Percentiles rank a stretch among this genome's conserved stretches.
phyloP scores from a whole-genome alignment of 2,329 filamentous ascomycete genomes.

The Ophiocordyceps camponoti-leonardi region DNA sequence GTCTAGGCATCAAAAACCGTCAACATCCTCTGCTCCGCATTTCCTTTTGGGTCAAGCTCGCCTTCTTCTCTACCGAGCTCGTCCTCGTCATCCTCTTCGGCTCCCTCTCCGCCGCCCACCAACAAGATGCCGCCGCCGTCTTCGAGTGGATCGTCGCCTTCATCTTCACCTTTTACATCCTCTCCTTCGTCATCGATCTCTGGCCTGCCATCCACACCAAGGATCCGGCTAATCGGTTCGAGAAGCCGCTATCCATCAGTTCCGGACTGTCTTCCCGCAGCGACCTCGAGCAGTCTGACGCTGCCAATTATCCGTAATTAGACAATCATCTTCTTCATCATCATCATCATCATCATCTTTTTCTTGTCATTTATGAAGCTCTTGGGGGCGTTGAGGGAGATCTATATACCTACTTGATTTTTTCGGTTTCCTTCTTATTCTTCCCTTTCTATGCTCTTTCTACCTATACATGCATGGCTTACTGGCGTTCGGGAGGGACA shows the following conservation, averaged over 20 bases:
- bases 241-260: conserved; percentile 7
- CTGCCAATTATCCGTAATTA: not conserved
- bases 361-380: not conserved
- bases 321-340: too few species aligned
- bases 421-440: too few species aligned
- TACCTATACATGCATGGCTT: not conserved
- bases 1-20: conserved; percentile 64
- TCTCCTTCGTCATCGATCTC: conserved; percentile 78
- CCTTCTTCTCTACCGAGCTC: conserved; percentile 69
- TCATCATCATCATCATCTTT: too few species aligned
- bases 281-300: not conserved
- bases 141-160: conserved; percentile 68
- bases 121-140: conserved; percentile 50
- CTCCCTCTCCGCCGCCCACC: conserved; percentile 28
- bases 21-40: conserved; percentile 54
- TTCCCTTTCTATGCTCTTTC: too few species aligned
- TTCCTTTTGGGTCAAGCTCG: conserved; percentile 78
- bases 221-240: conserved; percentile 10
- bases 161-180: conserved; percentile 74
- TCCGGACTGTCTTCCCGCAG: not conserved
- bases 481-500: not conserved
- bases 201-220: conserved; percentile 56
- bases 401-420: not conserved
- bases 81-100: conserved; percentile 58
- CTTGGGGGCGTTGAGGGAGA: not conserved